Percentiles rank a stretch among this genome's conserved stretches.
Evolutionary conservation across 179 eudicot genomes (phyloP).

Genomic region (Actinidia chinensis): DNA sequence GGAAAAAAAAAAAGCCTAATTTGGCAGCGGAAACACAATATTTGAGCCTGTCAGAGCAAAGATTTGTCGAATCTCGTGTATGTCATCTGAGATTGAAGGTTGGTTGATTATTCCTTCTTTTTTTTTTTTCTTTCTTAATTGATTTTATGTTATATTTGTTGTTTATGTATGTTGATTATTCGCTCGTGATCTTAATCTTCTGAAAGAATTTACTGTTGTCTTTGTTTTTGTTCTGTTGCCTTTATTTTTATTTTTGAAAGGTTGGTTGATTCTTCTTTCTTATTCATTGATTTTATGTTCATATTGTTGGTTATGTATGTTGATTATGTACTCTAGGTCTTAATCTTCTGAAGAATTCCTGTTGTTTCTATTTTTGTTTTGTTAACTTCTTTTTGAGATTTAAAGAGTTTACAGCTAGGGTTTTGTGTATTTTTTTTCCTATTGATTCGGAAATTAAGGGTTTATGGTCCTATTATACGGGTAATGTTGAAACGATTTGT

Average conservation of each 20-base stretch:
- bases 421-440: background rate
- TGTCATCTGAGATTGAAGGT: conserved; percentile 32
- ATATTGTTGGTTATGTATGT: background rate
- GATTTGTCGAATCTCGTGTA: background rate
- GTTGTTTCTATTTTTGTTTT: background rate
- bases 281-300: background rate
- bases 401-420: background rate
- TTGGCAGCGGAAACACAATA: background rate
- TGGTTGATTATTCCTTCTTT: conserved; percentile 20
- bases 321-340: background rate
- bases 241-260: conserved; percentile 15
- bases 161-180: background rate
- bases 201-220: no score
- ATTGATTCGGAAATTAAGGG: background rate
- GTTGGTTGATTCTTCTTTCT: conserved; percentile 24
- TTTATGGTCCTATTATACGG: background rate
- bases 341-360: background rate
- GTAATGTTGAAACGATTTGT: background rate
- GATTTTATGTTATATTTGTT: background rate
- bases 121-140: background rate
- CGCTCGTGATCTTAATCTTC: background rate
- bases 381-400: background rate
- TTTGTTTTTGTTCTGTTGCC: no score
- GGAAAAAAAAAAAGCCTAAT: background rate
- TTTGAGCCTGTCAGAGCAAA: background rate